phyloP scores from a whole-genome alignment of 495 filamentous ascomycete genomes.

The Sporormia fimetaria region DNA sequence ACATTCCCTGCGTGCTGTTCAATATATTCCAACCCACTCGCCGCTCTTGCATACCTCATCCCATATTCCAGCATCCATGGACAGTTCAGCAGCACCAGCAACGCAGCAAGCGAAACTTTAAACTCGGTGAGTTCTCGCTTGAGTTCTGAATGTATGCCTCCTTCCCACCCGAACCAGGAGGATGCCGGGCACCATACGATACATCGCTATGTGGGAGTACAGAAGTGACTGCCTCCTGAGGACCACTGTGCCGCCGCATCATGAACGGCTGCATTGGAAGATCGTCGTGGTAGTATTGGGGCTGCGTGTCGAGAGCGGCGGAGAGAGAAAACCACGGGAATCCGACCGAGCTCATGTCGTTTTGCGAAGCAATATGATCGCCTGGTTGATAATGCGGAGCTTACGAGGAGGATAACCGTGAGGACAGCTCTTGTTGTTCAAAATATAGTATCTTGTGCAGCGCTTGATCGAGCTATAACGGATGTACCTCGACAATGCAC shows the following conservation, averaged over 20 bases:
- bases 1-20: too few species aligned
- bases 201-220: conserved; percentile 55
- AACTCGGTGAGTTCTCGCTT: conserved; percentile 75
- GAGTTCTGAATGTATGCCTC: conserved; percentile 71
- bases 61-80: conserved; percentile 67
- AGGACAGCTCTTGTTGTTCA: too few species aligned
- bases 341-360: conserved; percentile 5
- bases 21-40: too few species aligned
- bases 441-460: too few species aligned
- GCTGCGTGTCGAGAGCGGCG: conserved; percentile 6
- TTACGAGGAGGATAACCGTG: too few species aligned
- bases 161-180: conserved; percentile 49
- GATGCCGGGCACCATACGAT: conserved; percentile 42
- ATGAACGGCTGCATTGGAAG: background rate
- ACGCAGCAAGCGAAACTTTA: conserved; percentile 66
- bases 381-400: too few species aligned
- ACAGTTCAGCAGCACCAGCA: conserved; percentile 64
- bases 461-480: too few species aligned
- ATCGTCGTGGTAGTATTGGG: conserved; percentile 3
- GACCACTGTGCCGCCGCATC: conserved; percentile 26
- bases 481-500: too few species aligned
- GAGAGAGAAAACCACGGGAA: conserved; percentile 14
- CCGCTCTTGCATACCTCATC: conserved; percentile 71
- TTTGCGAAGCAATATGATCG: too few species aligned
- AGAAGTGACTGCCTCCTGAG: conserved; percentile 53